Percentiles rank a stretch among this genome's conserved stretches.
Evolutionary conservation across 2,329 filamentous ascomycete species (phyloP).

Genomic region (Magnaporthiopsis incrustans): DNA sequence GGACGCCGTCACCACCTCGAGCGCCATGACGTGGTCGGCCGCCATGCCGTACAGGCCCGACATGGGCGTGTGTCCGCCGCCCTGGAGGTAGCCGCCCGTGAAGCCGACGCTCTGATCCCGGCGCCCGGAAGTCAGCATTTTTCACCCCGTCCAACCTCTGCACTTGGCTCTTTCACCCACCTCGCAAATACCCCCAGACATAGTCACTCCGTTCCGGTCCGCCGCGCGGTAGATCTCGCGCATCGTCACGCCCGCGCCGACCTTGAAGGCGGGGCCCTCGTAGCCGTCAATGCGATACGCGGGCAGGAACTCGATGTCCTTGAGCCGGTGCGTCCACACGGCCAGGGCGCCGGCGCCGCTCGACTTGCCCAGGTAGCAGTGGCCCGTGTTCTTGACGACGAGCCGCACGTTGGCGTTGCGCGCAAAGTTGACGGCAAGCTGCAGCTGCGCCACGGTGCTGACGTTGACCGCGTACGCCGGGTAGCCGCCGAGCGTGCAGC

Average conservation of each 20-base stretch:
- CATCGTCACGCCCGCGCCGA: slow-evolving; percentile 43
- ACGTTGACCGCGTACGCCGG: slow-evolving; percentile 33
- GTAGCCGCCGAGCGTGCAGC: slow-evolving; percentile 32
- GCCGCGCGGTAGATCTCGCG: slow-evolving; percentile 45
- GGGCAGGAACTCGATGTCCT: slow-evolving; percentile 36
- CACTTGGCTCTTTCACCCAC: background rate
- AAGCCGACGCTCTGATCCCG: slow-evolving; percentile 38
- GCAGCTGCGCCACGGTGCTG: slow-evolving; percentile 33
- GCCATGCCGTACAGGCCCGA: slow-evolving; percentile 41
- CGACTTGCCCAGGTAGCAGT: slow-evolving; percentile 37
- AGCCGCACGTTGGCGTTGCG: slow-evolving; percentile 38
- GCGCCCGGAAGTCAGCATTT: background rate
- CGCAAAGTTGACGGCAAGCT: slow-evolving; percentile 38
- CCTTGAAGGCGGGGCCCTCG: slow-evolving; percentile 21
- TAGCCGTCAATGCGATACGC: slow-evolving; percentile 21
- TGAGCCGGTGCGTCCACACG: slow-evolving; percentile 25
- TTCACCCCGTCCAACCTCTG: too few species aligned
- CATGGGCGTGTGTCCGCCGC: slow-evolving; percentile 47
- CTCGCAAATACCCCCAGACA: slow-evolving; percentile 37
- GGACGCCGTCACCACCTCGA: slow-evolving; percentile 39
- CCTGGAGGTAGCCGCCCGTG: slow-evolving; percentile 37
- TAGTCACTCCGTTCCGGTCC: slow-evolving; percentile 32
- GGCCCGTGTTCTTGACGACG: slow-evolving; percentile 44
- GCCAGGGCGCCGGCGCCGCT: slow-evolving; percentile 28
- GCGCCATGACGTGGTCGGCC: slow-evolving; percentile 38